Conservation (phyloP, 345 rosid species). For the Eucalyptus dawsonii region DNA sequence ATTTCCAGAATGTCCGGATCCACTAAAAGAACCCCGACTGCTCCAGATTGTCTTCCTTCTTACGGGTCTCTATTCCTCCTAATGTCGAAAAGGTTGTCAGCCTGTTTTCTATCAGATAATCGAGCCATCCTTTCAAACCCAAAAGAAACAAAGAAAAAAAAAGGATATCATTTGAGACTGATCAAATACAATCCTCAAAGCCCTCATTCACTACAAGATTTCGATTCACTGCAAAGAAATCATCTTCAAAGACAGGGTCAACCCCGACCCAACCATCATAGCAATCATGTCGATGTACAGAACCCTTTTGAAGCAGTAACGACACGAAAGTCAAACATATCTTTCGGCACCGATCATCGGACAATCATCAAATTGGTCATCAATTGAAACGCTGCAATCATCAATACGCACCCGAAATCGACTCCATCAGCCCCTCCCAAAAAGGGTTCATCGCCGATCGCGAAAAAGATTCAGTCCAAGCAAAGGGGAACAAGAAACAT, state of each 20-base stretch:
- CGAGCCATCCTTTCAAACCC: background rate
- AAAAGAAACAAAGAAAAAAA: background rate
- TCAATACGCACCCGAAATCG: background rate
- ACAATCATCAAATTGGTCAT: background rate
- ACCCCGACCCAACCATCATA: background rate
- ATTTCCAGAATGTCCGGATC: background rate
- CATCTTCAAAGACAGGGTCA: background rate
- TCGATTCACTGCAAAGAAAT: background rate
- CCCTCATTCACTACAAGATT: background rate
- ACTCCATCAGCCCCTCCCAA: background rate
- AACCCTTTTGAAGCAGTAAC: background rate
- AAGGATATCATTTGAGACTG: background rate
- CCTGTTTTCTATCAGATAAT: background rate
- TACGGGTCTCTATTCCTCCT: background rate
- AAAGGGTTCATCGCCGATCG: background rate
- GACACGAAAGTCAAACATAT: background rate
- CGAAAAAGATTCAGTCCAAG: background rate
- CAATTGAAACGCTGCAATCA: background rate
- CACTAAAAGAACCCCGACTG: background rate
- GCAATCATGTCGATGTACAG: background rate
- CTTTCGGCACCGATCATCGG: background rate
- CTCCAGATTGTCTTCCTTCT: background rate
- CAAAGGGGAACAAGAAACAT: background rate
- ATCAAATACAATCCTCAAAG: background rate
- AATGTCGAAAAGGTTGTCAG: background rate